phyloP scores from a whole-genome alignment of 768 basidiomycete genomes.

The Mycena venus region DNA sequence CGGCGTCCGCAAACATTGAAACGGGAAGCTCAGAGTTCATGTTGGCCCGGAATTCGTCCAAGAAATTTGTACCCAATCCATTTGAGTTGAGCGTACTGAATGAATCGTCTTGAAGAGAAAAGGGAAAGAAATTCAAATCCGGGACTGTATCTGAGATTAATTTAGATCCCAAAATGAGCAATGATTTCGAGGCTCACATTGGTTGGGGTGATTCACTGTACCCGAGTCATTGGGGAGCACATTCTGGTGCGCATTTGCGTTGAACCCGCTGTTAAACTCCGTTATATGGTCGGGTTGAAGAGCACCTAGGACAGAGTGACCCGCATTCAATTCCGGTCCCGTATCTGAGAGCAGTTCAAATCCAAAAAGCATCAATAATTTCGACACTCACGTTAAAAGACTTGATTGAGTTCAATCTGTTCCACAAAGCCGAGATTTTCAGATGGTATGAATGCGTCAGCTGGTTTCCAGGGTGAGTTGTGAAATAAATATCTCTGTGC shows the following conservation, averaged over 20 bases:
- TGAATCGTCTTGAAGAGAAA: not conserved
- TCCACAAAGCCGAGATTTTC: too few relatives aligned
- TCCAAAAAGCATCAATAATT: too few relatives aligned
- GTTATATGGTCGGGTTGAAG: too few relatives aligned
- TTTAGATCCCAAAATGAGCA: not conserved
- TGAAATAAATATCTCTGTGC: too few relatives aligned
- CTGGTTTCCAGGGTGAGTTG: too few relatives aligned
- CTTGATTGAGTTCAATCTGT: too few relatives aligned
- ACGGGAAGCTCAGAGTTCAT: not conserved
- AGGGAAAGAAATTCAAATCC: not conserved
- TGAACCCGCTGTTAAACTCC: too few relatives aligned
- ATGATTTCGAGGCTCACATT: not conserved
- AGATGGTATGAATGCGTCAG: too few relatives aligned
- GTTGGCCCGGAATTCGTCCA: not conserved
- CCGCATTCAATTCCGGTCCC: too few relatives aligned
- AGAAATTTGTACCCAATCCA: not conserved
- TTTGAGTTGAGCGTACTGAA: not conserved
- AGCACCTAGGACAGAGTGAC: too few relatives aligned
- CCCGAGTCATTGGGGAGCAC: not conserved
- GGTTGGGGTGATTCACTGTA: not conserved
- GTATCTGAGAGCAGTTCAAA: too few relatives aligned
- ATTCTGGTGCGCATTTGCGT: not conserved
- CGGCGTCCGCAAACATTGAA: not conserved
- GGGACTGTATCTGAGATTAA: not conserved
- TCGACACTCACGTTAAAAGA: too few relatives aligned